Evolutionary conservation across 2,329 filamentous ascomycete genomes (phyloP), one percentile per base, ranked within the genome.

Genomic region (Fusarium decemcellulare): DNA sequence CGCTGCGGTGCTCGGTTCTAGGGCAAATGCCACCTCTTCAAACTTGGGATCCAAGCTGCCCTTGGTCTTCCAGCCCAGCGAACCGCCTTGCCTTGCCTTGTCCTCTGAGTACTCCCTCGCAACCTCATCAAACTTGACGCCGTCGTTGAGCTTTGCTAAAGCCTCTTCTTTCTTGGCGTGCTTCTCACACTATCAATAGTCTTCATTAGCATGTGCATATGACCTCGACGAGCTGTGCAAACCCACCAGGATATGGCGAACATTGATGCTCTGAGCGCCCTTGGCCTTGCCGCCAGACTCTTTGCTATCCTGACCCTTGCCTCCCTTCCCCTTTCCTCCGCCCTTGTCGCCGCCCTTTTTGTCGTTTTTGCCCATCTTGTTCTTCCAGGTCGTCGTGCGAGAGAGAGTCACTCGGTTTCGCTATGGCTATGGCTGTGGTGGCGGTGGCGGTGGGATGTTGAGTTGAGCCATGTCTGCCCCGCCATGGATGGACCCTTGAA

Each of bases 141-240:
- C 91, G 5, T 84, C 87, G 40, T 85, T 85, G 54, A 95, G 79
- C 80, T 93, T 91, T 60, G 86, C 87, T 15, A 94, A 78, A 1
- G 92, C 92, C 76, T 93, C 90, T 76, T 94, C 92, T 76, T 93
- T 94, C 79, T 91, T 93, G n/a, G 84, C 81, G 76, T 93, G 90
- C 76, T 95, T 95, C 77, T 91, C 90, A 74, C 92, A 94, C 82
- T 90, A 50, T 30, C 27, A 5, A 10, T 39, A 29, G 14, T 37
- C 34, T 52, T 27, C 12, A 59, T 72, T 34, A 74, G 66, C 39
- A 56, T 39, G 40, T 7, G 14, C 5, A 18, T 23, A 9, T 12
- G 32, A 54, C 40, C 34, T 14, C 44, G 36, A 30, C 42, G 14
- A 10, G 16, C 16, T 34, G n/a, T 66, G 79, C n/a, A 5, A 37